Evolutionary conservation across 495 filamentous ascomycete species (phyloP), one percentile per base, ranked within the genome.

Genomic region (Aspergillus wentii): DNA sequence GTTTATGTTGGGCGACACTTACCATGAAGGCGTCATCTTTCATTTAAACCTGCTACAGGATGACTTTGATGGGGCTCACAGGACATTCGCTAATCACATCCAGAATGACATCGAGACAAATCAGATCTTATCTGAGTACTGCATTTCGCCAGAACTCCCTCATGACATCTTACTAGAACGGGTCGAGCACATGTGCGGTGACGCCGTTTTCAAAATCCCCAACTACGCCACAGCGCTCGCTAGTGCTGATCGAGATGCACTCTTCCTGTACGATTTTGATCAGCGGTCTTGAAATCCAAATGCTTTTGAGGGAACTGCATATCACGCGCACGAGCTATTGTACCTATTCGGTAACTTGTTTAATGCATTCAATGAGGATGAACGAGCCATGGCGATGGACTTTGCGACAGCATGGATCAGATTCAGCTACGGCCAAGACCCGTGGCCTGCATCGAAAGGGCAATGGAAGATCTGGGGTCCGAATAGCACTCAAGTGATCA

Each of bases 11-110:
- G 56, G 56, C 3, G 59, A 63, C 45, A 51, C 44, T 3, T 57
- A 57, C 22, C 54, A 63, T 39, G 59, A 63, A 38, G 59, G 56
- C 8, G 30, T 60, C 7, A 58, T 63, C 15, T 63, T 60, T 20
- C 56, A 58, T 31, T 19, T 58, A 1, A 60, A 56, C 23, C 35
- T 62, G 1, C 35, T 53, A 9, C 32, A 54, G 3, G 49, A 56
- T 2, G 22, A 42, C 11, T 56, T 51, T 17, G 30, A 46, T 8
- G 45, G 37, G 3, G 44, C 59, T 10, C 47, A 38, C 3, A 19
- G 38, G 3, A 45, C 42, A 11, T 33, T 55, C 4, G 30, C 31
- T 15, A 28, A 30, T 8, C 17, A 46, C 18, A 47, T 58, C 7
- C 33, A 32, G 7, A 33, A 51, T 18, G 41, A 43, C 1, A 11